phyloP scores from a whole-genome alignment of 768 basidiomycete genomes.

The Boletus subcaerulescens region DNA sequence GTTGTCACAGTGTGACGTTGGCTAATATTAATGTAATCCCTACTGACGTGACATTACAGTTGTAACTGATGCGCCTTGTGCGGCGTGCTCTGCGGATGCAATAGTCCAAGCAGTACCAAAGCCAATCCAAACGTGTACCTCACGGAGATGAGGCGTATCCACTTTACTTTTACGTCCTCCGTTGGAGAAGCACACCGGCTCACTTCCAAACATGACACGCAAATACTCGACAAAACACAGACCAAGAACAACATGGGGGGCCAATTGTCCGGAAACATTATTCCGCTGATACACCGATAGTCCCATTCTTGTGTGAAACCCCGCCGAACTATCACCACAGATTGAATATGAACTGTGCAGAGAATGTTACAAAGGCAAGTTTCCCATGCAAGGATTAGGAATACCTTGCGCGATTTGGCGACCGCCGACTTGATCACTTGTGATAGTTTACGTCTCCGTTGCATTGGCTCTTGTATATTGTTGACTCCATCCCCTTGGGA shows the following conservation, averaged over 20 bases:
- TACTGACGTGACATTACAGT: slow-evolving; percentile 30
- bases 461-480: slow-evolving; percentile 9
- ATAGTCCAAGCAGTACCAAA: slow-evolving; percentile 22
- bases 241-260: slow-evolving; percentile 13
- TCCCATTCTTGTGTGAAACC: slow-evolving; percentile 2
- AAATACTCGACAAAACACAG: slow-evolving; percentile 23
- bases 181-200: slow-evolving; percentile 7
- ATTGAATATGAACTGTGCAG: slow-evolving; percentile 19
- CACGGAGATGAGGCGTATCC: slow-evolving; percentile 7
- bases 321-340: slow-evolving; percentile 18
- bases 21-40: slow-evolving; percentile 27
- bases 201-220: slow-evolving; percentile 12
- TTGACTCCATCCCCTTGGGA: not conserved
- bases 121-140: slow-evolving; percentile 8
- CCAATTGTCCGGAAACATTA: slow-evolving; percentile 8
- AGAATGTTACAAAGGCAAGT: slow-evolving; percentile 22
- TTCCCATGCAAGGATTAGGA: not conserved
- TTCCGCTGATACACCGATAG: not conserved
- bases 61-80: slow-evolving; percentile 19
- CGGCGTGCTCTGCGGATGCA: slow-evolving; percentile 16
- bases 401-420: slow-evolving; percentile 26
- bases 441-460: slow-evolving; percentile 13
- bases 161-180: slow-evolving; percentile 7
- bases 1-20: slow-evolving; percentile 6
- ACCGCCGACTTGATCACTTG: slow-evolving; percentile 19